A percentile compares a stretch with the other conserved stretches of the same genome.
Evolutionary conservation across 202 grass and related monocot genomes (phyloP).

Genomic region (Eragrostis tef): DNA sequence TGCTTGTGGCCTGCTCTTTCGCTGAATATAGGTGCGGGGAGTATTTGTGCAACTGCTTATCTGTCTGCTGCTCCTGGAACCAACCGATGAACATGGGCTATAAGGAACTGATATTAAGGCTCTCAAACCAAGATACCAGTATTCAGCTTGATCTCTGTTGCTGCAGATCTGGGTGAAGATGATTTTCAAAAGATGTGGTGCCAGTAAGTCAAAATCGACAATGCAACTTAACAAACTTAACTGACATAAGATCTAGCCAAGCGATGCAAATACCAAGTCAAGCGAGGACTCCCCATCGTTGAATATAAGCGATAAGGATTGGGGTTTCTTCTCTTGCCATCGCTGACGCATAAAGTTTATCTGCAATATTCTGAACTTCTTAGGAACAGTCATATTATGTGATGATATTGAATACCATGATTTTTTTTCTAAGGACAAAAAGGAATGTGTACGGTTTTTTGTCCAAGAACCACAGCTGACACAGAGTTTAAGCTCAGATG

Average conservation of each 20-base stretch:
- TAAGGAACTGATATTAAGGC: conserved; percentile 60
- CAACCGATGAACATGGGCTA: conserved; percentile 59
- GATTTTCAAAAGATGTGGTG: too few species aligned
- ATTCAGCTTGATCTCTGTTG: conserved; percentile 81
- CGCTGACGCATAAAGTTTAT: conserved; percentile 75
- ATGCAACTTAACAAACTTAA: conserved; percentile 9
- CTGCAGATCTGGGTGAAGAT: conserved; percentile 71
- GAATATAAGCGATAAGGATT: conserved; percentile 86
- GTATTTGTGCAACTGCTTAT: conserved; percentile 66
- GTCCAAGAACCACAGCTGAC: not conserved
- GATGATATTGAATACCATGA: not conserved
- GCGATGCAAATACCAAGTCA: conserved; percentile 72
- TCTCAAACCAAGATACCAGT: conserved; percentile 79
- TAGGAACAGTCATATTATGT: conserved; percentile 28
- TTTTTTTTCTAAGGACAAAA: conserved; percentile 29
- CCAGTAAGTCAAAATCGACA: conserved; percentile 7
- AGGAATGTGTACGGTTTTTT: conserved; percentile 47
- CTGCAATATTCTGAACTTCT: conserved; percentile 54
- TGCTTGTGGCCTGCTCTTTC: conserved; percentile 61
- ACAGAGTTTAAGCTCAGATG: conserved; percentile 1
- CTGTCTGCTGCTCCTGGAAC: conserved; percentile 65
- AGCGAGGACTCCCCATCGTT: conserved; percentile 72
- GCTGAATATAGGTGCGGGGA: conserved; percentile 62
- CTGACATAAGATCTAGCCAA: conserved; percentile 29
- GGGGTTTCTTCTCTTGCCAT: conserved; percentile 72